Percentiles rank a stretch among this genome's conserved stretches.
These are phyloP conservation scores for Seminavis robusta DNA, from an alignment of 108 stramenopile species.

Conservation along the genomic window DNA sequence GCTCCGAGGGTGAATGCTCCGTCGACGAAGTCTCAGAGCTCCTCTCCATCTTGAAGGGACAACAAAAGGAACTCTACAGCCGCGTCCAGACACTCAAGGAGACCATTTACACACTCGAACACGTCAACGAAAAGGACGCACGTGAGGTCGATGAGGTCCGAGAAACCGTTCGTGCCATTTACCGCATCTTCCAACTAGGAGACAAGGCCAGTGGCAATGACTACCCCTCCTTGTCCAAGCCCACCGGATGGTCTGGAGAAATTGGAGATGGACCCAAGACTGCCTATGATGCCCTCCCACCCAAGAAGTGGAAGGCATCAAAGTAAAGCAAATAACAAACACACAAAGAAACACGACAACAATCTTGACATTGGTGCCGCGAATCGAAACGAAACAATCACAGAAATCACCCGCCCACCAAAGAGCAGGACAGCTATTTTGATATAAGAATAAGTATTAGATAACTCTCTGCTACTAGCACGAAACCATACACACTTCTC, in stretches of 20 bases:
- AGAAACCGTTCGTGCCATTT: constrained; percentile 69
- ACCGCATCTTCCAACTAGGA: constrained; percentile 60
- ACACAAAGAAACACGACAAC: not conserved
- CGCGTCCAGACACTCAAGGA: constrained; percentile 58
- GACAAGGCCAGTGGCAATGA: constrained; percentile 77
- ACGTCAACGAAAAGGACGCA: constrained; percentile 37
- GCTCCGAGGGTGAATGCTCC: constrained; percentile 66
- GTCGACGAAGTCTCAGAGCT: constrained; percentile 63
- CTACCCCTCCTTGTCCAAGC: constrained; percentile 59
- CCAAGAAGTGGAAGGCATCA: constrained; percentile 51
- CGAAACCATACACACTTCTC: too few relatives aligned
- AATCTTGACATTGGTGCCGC: too few relatives aligned
- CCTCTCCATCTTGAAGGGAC: constrained; percentile 58
- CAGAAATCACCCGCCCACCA: too few relatives aligned
- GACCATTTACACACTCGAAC: constrained; percentile 56
- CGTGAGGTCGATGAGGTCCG: constrained; percentile 63
- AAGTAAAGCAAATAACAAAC: too few relatives aligned
- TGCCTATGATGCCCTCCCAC: constrained; percentile 69
- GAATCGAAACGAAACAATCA: too few relatives aligned
- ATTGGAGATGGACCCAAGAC: constrained; percentile 68
- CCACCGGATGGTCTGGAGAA: constrained; percentile 68
- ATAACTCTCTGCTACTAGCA: too few relatives aligned
- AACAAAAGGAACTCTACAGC: constrained; percentile 52
- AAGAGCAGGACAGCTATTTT: too few relatives aligned
- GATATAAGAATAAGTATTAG: too few relatives aligned